Evolutionary conservation across 257 asterid genomes (phyloP), one percentile per base, ranked within the genome.

Genomic region (Petunia secreta): DNA sequence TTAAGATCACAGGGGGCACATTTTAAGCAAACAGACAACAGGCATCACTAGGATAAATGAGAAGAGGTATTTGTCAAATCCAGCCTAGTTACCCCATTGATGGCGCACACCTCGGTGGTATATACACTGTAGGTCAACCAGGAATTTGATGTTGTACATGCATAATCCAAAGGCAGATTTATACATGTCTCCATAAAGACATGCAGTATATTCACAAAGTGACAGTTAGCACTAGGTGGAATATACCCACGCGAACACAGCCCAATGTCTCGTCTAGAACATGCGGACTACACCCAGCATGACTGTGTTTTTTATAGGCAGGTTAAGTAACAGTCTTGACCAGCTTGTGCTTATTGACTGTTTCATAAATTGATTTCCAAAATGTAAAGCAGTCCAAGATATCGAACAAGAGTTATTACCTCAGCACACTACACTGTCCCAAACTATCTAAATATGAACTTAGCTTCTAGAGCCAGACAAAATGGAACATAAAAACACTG

Each of bases 151-250:
- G 43, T 4, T 36, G 59, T 46, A 46, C 6, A 48, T 69, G 77
- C 59, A 68, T 46, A 11, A 69, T 46, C 59, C n/a, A 25, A 46
- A 25, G 77, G 57, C 77, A 69, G 36, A 71, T 10, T 10, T 48
- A 25, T 48, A 48, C 10, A 48, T 1, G 7, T 68, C 55, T n/a
- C 15, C n/a, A 67, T 43, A 67, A 67, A 9, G 16, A 44, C 11
- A 2, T 10, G n/a, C 25, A 25, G 8, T 6, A 69, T 69, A 69
- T 34, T 69, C n/a, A 58, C 25, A 43, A 25, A 71, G 38, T 48
- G 59, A 54, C 16, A 71, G 48, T 48, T 10, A 43, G 11, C 60
- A 34, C 60, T 9, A 4, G 43, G 60, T 71, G 43, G 73, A 71
- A 10, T 55, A 71, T 48, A 11, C 77, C 25, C 77, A 71, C 46